Evolutionary conservation across 2,329 filamentous ascomycete species (phyloP), one percentile per base, ranked within the genome.

Genomic region (Aspergillus quadricinctus): DNA sequence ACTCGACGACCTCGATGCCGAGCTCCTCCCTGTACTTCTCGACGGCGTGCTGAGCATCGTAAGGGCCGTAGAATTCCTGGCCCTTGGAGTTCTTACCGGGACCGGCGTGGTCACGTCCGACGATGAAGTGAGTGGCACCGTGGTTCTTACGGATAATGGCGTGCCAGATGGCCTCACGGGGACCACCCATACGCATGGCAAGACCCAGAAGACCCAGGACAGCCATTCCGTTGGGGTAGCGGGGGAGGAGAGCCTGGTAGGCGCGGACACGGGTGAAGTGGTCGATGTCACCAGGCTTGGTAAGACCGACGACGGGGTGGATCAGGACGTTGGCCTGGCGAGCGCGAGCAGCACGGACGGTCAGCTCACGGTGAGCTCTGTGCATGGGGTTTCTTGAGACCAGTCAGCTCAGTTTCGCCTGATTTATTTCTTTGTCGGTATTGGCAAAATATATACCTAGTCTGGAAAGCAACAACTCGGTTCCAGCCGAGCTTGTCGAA

Each of bases 131-230:
- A 17, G 94, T 97, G 49, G 93, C 92, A 69, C 94, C 94, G 80
- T 97, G 92, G 80, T 99, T 99, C 88, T 97, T 99, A 74, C 94
- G 92, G 83, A 99, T 99, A 71, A 99, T 96, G 72, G 94, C 94
- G 82, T 99, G 94, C 94, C 94, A 99, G 80, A 99, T 92, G 66
- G 94, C 94, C 82, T 99, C 94, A 66, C 94, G 90, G 62, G 94
- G 94, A 69, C 94, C 94, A 72, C 92, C 94, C 94, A 99, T 99
- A 74, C 94, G 89, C 94, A 99, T 99, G 69, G 94, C 94, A 63
- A 99, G 84, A 57, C 92, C 92, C 54, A 99, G 84, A 45, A 99
- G 90, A 77, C 92, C 93, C 63, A 99, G 86, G 41, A 95, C 92
- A 57, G 94, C 94, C 94, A 99, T 99, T 71, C 94, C 94, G 77